These are phyloP conservation scores for Guyanaporus albipodus DNA, from an alignment of 768 basidiomycete genomes.

Conservation along the genomic window DNA sequence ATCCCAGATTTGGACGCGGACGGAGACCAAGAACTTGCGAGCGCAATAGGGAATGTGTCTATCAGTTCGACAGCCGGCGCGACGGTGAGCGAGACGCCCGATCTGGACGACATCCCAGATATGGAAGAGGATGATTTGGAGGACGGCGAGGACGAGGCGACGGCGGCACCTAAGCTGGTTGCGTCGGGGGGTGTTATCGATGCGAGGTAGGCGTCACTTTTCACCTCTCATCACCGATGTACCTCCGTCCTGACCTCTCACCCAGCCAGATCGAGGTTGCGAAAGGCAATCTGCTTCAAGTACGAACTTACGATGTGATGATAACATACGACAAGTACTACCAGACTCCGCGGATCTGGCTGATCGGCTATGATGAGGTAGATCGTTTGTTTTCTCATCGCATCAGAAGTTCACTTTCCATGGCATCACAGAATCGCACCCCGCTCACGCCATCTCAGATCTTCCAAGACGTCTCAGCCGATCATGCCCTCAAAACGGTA, in stretches of 20 bases:
- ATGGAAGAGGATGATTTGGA: conserved; percentile 95
- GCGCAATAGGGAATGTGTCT: conserved; percentile 44
- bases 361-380: conserved; percentile 97
- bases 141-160: conserved; percentile 85
- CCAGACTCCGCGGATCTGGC: conserved; percentile 97
- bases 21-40: conserved; percentile 43
- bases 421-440: conserved; percentile 63
- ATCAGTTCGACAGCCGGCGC: conserved; percentile 35
- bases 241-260: neutral
- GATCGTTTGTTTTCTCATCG: conserved; percentile 6
- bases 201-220: conserved; percentile 41
- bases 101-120: conserved; percentile 97
- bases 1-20: conserved; percentile 89
- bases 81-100: conserved; percentile 61
- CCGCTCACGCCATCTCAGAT: conserved; percentile 87
- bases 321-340: conserved; percentile 99
- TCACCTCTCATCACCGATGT: neutral
- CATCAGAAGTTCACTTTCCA: neutral
- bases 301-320: conserved; percentile 98
- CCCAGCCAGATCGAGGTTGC: conserved; percentile 58
- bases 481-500: conserved; percentile 97
- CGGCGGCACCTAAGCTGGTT: conserved; percentile 53
- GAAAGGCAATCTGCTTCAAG: conserved; percentile 85
- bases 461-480: conserved; percentile 95
- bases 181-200: conserved; percentile 38